phyloP scores from a whole-genome alignment of 2,329 filamentous ascomycete genomes.

The Pseudogymnoascus sp. region DNA sequence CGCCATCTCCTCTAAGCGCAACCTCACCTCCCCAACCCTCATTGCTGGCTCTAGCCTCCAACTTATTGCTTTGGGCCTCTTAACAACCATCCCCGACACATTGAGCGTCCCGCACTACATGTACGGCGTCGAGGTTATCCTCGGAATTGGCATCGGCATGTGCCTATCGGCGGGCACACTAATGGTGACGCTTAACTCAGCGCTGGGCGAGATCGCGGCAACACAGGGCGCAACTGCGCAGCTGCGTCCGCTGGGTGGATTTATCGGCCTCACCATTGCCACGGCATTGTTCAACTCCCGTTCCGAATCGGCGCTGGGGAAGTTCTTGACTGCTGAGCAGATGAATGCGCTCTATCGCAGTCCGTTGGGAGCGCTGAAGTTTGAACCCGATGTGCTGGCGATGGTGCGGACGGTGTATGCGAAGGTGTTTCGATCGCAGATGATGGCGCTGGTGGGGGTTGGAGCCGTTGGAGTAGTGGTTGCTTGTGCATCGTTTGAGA shows the following conservation, averaged over 20 bases:
- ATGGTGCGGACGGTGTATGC: not conserved
- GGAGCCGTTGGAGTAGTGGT: not conserved
- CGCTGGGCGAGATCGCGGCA: conserved; percentile 33
- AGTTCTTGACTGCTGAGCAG: not conserved
- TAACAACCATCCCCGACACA: conserved; percentile 9
- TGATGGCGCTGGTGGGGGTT: not conserved
- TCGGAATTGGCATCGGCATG: conserved; percentile 13
- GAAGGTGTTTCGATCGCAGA: not conserved
- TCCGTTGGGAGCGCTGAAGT: not conserved
- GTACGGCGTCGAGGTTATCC: conserved; percentile 9
- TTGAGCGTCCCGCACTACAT: not conserved
- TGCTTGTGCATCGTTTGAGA: not conserved
- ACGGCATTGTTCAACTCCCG: conserved; percentile 43
- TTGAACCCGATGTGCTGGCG: not conserved
- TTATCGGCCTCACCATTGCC: conserved; percentile 50
- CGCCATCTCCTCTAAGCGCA: not conserved
- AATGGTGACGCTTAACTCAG: not conserved
- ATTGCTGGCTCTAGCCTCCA: conserved; percentile 4
- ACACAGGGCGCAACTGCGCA: conserved; percentile 55
- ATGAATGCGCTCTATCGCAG: not conserved
- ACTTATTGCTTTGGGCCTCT: conserved; percentile 10
- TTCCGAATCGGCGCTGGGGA: not conserved
- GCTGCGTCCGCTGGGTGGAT: conserved; percentile 52
- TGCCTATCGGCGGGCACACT: conserved; percentile 11
- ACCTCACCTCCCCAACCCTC: conserved; percentile 11